Evolutionary conservation across 768 basidiomycete genomes (phyloP).

Genomic region (Phaeolepiota aurea): DNA sequence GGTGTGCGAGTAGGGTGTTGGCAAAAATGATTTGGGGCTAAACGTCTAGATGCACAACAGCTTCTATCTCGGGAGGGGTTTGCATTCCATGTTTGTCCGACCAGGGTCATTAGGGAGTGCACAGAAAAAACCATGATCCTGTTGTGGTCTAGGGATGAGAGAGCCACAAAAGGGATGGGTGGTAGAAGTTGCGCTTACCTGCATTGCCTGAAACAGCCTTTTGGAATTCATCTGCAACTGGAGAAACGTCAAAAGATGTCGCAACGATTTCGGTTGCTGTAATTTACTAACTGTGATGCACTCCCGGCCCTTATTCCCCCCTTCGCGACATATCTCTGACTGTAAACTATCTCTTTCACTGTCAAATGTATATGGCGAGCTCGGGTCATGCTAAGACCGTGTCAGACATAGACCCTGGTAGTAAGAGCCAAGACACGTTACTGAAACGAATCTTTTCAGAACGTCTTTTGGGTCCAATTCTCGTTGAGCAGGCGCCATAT

Average conservation of each 20-base stretch:
- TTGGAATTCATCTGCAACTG: slow-evolving; percentile 60
- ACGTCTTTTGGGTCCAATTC: slow-evolving; percentile 13
- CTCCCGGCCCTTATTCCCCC: slow-evolving; percentile 29
- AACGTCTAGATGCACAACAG: no score
- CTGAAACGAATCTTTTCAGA: slow-evolving; percentile 34
- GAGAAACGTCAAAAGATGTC: neutral
- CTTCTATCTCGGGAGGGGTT: slow-evolving; percentile 41
- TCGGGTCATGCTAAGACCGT: slow-evolving; percentile 33
- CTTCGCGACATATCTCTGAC: slow-evolving; percentile 52
- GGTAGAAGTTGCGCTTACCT: slow-evolving; percentile 28
- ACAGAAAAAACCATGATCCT: slow-evolving; percentile 66
- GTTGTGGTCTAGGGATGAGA: no score
- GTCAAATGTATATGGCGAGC: slow-evolving; percentile 53
- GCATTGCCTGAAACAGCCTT: slow-evolving; percentile 62
- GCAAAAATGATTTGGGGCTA: no score
- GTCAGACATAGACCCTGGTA: neutral
- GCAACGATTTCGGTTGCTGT: neutral
- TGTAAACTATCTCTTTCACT: slow-evolving; percentile 46
- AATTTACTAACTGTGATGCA: slow-evolving; percentile 44
- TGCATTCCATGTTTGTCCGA: slow-evolving; percentile 63
- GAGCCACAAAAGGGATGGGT: neutral
- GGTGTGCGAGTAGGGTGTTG: no score
- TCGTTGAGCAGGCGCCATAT: neutral
- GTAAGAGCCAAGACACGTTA: slow-evolving; percentile 12
- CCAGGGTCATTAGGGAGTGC: slow-evolving; percentile 57